Conservation (phyloP, 2,329 filamentous ascomycete species). For the Ascochyta clinopodiicola region DNA sequence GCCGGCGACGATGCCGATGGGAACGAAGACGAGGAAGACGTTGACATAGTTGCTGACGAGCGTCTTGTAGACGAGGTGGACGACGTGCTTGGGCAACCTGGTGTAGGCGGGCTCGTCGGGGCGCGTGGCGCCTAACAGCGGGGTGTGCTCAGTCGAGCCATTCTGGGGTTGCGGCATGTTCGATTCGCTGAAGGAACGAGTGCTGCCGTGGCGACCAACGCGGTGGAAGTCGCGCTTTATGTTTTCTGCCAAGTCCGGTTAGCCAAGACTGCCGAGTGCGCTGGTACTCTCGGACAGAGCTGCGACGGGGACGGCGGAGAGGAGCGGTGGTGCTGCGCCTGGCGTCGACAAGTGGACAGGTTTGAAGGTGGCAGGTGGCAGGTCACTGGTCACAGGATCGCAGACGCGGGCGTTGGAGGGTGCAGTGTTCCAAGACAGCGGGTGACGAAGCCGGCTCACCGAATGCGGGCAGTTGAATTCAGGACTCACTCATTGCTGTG, state of each 20-base stretch:
- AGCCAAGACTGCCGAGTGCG: slow-evolving; percentile 31
- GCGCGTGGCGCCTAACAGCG: slow-evolving; percentile 34
- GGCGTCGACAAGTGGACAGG: neutral
- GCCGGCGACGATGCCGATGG: slow-evolving; percentile 74
- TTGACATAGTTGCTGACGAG: slow-evolving; percentile 67
- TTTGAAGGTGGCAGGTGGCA: neutral
- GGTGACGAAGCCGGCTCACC: slow-evolving; percentile 7
- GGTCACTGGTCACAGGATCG: slow-evolving; percentile 1
- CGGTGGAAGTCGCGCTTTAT: slow-evolving; percentile 45
- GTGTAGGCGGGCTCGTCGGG: slow-evolving; percentile 37
- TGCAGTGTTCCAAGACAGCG: slow-evolving; percentile 8
- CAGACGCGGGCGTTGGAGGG: neutral
- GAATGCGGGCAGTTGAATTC: slow-evolving; percentile 11
- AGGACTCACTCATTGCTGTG: slow-evolving; percentile 20
- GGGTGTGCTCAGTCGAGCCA: slow-evolving; percentile 40
- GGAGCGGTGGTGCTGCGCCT: slow-evolving; percentile 10
- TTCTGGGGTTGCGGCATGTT: slow-evolving; percentile 37
- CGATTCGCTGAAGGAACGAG: slow-evolving; percentile 8
- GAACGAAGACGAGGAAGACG: slow-evolving; percentile 74
- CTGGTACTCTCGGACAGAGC: slow-evolving; percentile 5
- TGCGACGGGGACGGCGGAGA: neutral
- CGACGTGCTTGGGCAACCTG: slow-evolving; percentile 38
- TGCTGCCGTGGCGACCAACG: slow-evolving; percentile 33
- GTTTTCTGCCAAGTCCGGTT: slow-evolving; percentile 38
- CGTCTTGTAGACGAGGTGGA: slow-evolving; percentile 51